A percentile compares a stretch with the other conserved stretches of the same genome.
Evolutionary conservation across 306 rosid genomes (phyloP).

Genomic region (Vicia villosa): DNA sequence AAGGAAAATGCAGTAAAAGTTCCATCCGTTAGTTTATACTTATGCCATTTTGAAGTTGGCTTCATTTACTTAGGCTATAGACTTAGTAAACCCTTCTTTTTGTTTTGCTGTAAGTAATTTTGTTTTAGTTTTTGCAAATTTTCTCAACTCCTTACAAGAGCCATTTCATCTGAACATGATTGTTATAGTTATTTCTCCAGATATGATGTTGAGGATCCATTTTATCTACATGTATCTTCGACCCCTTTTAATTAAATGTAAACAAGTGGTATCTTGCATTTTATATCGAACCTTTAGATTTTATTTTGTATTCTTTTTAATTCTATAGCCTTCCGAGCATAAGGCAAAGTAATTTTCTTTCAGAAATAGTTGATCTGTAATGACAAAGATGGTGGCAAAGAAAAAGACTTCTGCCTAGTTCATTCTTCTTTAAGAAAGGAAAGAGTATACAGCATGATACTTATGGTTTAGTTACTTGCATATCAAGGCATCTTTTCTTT

Average conservation of each 20-base stretch:
- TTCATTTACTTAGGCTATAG: constrained; percentile 16
- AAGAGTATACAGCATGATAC: background rate
- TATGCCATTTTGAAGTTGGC: constrained; percentile 26
- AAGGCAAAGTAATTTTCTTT: background rate
- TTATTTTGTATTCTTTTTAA: background rate
- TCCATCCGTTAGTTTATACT: constrained; percentile 36
- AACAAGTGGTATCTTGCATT: background rate
- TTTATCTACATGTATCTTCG: constrained; percentile 1
- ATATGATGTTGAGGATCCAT: background rate
- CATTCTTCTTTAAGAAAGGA: background rate
- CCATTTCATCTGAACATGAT: constrained; percentile 16
- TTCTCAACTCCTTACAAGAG: background rate
- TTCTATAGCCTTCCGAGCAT: background rate
- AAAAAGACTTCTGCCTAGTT: background rate
- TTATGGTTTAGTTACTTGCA: background rate
- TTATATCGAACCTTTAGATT: background rate
- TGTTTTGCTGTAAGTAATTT: constrained; percentile 33
- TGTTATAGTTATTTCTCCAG: background rate
- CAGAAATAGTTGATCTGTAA: background rate
- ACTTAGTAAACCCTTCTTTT: constrained; percentile 17
- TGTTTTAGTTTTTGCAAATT: constrained; percentile 3
- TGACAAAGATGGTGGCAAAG: background rate
- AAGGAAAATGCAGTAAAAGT: constrained; percentile 59
- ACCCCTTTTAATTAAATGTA: constrained; percentile 1
- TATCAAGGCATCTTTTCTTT: background rate